Evolutionary conservation across 768 basidiomycete species (phyloP).

Genomic region (Lactarius sp.): DNA sequence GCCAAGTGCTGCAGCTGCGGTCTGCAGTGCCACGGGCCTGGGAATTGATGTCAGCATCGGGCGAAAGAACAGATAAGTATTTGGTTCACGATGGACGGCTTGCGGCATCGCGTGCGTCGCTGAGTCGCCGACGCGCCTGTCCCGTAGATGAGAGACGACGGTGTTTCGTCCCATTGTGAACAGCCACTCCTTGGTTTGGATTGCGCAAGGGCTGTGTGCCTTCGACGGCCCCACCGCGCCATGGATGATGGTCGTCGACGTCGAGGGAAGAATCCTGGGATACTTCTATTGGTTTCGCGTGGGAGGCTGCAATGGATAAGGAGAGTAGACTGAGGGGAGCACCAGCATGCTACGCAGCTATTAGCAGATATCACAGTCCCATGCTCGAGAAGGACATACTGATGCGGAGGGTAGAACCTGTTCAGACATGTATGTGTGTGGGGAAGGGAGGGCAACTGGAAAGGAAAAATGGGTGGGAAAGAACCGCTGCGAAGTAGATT

Average conservation of each 20-base stretch:
- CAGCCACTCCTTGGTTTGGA: constrained; percentile 26
- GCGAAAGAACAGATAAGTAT: constrained; percentile 2
- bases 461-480: constrained; percentile 1
- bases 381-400: constrained; percentile 8
- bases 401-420: constrained; percentile 1
- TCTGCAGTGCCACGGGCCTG: constrained; percentile 37
- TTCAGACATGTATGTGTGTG: constrained; percentile 16
- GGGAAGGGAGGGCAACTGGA: not conserved
- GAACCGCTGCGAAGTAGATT: constrained; percentile 13
- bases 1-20: constrained; percentile 35
- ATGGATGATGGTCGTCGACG: constrained; percentile 20
- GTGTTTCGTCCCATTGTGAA: constrained; percentile 43
- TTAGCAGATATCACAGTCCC: not conserved
- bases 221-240: constrained; percentile 9
- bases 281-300: constrained; percentile 44
- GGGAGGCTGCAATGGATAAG: constrained; percentile 58
- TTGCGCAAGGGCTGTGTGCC: constrained; percentile 16
- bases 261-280: constrained; percentile 25
- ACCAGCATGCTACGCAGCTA: constrained; percentile 6
- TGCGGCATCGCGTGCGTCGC: constrained; percentile 77
- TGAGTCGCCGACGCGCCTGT: constrained; percentile 63
- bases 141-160: constrained; percentile 68
- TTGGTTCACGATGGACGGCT: constrained; percentile 63
- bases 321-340: constrained; percentile 53
- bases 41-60: constrained; percentile 3